These are phyloP conservation scores for Calonectria pseudoturangicola DNA, from an alignment of 2,329 filamentous ascomycete genomes.

Conservation along the genomic window DNA sequence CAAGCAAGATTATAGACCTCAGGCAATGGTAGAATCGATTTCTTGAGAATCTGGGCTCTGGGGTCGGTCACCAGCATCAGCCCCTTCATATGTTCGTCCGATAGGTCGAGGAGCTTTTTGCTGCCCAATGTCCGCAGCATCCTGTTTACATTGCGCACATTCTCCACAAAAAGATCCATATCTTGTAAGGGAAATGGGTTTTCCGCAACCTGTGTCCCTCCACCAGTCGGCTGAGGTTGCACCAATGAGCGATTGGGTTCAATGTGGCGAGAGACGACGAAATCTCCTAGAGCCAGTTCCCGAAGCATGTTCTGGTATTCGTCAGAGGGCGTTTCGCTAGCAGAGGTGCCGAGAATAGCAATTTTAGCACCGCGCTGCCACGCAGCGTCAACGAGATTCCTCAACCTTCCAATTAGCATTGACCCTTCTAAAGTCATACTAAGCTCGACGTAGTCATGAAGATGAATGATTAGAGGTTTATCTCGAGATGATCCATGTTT, in stretches of 20 bases:
- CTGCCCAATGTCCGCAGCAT: slow-evolving; percentile 65
- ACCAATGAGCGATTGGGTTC: slow-evolving; percentile 50
- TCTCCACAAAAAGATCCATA: slow-evolving; percentile 66
- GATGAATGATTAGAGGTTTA: slow-evolving; percentile 81
- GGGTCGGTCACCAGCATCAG: slow-evolving; percentile 54
- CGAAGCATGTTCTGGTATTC: slow-evolving; percentile 64
- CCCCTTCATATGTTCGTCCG: slow-evolving; percentile 50
- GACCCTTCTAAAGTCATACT: slow-evolving; percentile 80
- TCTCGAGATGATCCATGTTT: slow-evolving; percentile 57
- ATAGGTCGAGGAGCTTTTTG: slow-evolving; percentile 50
- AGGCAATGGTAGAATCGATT: slow-evolving; percentile 61
- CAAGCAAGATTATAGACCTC: slow-evolving; percentile 64
- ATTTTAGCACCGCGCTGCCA: slow-evolving; percentile 83
- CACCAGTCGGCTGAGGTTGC: slow-evolving; percentile 55
- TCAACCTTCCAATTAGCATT: slow-evolving; percentile 81
- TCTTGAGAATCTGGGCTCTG: slow-evolving; percentile 56
- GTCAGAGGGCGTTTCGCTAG: slow-evolving; percentile 69
- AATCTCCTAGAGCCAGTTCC: slow-evolving; percentile 64
- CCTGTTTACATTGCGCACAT: slow-evolving; percentile 67
- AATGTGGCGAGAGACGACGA: slow-evolving; percentile 61
- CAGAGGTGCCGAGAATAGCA: slow-evolving; percentile 86
- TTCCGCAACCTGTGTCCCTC: slow-evolving; percentile 45
- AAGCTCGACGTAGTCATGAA: slow-evolving; percentile 89
- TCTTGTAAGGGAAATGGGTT: slow-evolving; percentile 56
- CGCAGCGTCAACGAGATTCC: slow-evolving; percentile 81